A percentile compares a stretch with the other conserved stretches of the same genome.
These are phyloP conservation scores for Candida hungchunana DNA, from an alignment of 805 yeast species.

Conservation along the genomic window DNA sequence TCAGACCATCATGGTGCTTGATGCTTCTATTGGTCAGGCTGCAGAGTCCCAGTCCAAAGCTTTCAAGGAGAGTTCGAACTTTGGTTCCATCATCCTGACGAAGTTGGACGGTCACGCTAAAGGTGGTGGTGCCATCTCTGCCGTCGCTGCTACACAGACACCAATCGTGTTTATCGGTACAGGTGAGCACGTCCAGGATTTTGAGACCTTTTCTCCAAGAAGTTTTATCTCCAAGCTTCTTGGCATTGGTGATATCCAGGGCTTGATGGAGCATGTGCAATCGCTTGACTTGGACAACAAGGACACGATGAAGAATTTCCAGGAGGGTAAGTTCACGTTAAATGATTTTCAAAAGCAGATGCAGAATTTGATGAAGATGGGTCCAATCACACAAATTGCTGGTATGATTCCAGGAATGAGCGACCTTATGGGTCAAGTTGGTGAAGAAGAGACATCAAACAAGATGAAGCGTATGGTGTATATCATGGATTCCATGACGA, in stretches of 20 bases:
- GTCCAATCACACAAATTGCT: constrained; percentile 91
- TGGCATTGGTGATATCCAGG: constrained; percentile 94
- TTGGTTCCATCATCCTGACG: constrained; percentile 92
- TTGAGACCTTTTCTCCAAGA: constrained; percentile 86
- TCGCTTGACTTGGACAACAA: constrained; percentile 83
- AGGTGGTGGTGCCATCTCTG: constrained; percentile 99
- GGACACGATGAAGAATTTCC: constrained; percentile 85
- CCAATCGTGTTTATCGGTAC: constrained; percentile 97
- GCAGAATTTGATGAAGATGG: constrained; percentile 95
- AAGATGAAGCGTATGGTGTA: constrained; percentile 84
- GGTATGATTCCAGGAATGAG: constrained; percentile 93
- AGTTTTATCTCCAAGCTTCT: constrained; percentile 86
- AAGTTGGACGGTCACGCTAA: constrained; percentile 98
- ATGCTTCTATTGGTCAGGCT: constrained; percentile 97
- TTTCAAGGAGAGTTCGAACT: constrained; percentile 86
- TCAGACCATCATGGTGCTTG: constrained; percentile 96
- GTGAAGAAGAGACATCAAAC: constrained; percentile 87
- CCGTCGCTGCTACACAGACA: constrained; percentile 94
- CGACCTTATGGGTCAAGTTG: constrained; percentile 79
- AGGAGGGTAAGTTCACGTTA: constrained; percentile 91
- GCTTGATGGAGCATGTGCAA: constrained; percentile 90
- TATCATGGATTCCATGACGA: constrained; percentile 95
- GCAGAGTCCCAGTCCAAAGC: constrained; percentile 95
- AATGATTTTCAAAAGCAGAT: constrained; percentile 91
- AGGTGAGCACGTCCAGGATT: constrained; percentile 93